Percentiles rank a stretch among this genome's conserved stretches.
Conservation (phyloP, 345 rosid species). For the Aquilaria sinensis region DNA sequence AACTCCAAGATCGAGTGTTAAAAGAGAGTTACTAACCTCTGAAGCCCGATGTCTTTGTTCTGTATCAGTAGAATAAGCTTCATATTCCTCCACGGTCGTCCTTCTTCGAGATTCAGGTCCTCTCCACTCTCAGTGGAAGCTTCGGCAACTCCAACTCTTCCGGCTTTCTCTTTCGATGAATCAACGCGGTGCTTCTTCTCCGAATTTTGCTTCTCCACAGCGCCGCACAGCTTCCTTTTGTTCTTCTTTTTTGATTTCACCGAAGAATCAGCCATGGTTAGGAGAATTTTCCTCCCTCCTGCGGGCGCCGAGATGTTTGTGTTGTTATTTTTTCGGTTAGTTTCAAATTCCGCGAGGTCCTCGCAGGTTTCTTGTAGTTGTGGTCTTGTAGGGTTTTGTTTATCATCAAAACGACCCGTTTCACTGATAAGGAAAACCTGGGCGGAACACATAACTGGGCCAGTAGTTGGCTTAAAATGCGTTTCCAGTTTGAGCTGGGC, state of each 20-base stretch:
- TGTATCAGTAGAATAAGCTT: conserved; percentile 56
- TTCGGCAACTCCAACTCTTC: conserved; percentile 15
- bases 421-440: no score
- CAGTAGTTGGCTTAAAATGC: no score
- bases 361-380: background rate
- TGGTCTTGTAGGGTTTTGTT: conserved; percentile 4
- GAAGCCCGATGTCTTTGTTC: conserved; percentile 35
- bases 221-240: conserved; percentile 33
- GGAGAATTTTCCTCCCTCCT: no score
- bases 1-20: background rate
- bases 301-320: no score
- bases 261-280: conserved; percentile 28
- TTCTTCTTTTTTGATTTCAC: conserved; percentile 24
- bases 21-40: conserved; percentile 40
- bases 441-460: no score
- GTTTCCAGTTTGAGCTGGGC: no score
- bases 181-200: conserved; percentile 22
- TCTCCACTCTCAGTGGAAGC: conserved; percentile 9
- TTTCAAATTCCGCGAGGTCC: background rate
- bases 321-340: no score
- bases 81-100: conserved; percentile 64
- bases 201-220: conserved; percentile 19
- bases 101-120: conserved; percentile 22
- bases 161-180: conserved; percentile 15
- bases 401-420: no score